phyloP scores from a whole-genome alignment of 163 green algal genomes.

The Chlamydomonas reinhardtii region DNA sequence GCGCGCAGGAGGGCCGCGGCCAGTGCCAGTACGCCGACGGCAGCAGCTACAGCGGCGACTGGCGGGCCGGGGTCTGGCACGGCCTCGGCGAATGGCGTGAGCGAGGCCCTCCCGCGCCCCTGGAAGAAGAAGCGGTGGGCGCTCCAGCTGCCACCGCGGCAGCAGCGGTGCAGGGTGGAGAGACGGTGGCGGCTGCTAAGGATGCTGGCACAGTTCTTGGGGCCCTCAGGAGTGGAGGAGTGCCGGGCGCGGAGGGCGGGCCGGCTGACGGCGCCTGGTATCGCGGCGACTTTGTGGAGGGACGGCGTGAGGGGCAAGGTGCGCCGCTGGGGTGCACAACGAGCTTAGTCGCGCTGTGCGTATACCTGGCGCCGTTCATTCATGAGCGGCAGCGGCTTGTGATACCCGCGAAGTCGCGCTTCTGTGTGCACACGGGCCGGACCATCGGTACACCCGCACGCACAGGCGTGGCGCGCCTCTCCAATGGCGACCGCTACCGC shows the following conservation, averaged over 20 bases:
- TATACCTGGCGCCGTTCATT: too few species aligned
- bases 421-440: too few species aligned
- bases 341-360: too few species aligned
- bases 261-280: conserved; percentile 16
- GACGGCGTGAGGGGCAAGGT: conserved; percentile 14
- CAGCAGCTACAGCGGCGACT: conserved; percentile 26
- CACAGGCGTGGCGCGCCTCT: conserved; percentile 13
- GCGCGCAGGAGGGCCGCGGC: neutral
- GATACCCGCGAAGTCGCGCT: too few species aligned
- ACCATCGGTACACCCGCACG: too few species aligned
- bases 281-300: neutral
- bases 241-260: neutral
- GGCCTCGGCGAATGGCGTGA: conserved; percentile 32
- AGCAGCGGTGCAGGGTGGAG: neutral
- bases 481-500: conserved; percentile 30
- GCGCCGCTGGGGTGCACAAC: neutral
- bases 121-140: neutral
- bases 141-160: neutral
- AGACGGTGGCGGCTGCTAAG: too few species aligned
- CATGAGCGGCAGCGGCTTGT: too few species aligned
- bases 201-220: neutral
- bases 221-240: neutral
- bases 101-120: neutral
- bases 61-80: conserved; percentile 15
- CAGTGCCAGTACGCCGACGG: conserved; percentile 38